phyloP scores from a whole-genome alignment of 2,329 filamentous ascomycete genomes.

The Claviceps digitariae region DNA sequence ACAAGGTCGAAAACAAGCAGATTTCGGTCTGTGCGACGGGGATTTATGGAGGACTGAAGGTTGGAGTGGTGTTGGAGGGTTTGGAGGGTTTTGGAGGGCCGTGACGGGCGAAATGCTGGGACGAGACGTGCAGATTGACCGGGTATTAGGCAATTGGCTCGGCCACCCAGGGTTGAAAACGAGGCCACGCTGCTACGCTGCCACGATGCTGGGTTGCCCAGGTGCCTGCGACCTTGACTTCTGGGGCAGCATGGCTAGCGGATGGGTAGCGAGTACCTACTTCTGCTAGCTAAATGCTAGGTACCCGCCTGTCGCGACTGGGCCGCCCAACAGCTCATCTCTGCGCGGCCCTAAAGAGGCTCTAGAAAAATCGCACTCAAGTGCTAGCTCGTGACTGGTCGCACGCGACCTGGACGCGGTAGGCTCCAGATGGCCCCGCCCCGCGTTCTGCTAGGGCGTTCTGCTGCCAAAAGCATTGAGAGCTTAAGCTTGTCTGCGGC shows the following conservation, averaged over 20 bases:
- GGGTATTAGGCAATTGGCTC: too few relatives aligned
- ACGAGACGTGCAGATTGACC: too few relatives aligned
- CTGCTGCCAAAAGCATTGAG: neutral
- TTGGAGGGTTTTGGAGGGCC: neutral
- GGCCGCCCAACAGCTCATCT: too few relatives aligned
- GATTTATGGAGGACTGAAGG: neutral
- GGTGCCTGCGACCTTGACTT: neutral
- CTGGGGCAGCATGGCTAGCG: fast-evolving
- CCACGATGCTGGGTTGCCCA: neutral
- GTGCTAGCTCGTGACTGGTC: too few relatives aligned
- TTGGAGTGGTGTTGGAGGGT: neutral
- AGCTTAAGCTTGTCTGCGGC: neutral
- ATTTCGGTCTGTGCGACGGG: neutral
- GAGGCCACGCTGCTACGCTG: neutral
- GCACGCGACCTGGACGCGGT: conserved; percentile 1
- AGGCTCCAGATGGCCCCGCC: neutral
- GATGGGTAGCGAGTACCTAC: neutral
- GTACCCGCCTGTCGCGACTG: too few relatives aligned
- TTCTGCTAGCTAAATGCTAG: neutral
- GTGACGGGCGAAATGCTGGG: neutral
- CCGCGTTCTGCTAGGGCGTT: neutral
- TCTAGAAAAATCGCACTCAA: too few relatives aligned
- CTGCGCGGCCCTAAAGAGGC: too few relatives aligned
- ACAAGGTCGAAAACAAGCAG: neutral
- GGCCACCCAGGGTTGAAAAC: neutral